Conservation (phyloP, 495 filamentous ascomycete genomes). For the Hypoxylon lenormandii region DNA sequence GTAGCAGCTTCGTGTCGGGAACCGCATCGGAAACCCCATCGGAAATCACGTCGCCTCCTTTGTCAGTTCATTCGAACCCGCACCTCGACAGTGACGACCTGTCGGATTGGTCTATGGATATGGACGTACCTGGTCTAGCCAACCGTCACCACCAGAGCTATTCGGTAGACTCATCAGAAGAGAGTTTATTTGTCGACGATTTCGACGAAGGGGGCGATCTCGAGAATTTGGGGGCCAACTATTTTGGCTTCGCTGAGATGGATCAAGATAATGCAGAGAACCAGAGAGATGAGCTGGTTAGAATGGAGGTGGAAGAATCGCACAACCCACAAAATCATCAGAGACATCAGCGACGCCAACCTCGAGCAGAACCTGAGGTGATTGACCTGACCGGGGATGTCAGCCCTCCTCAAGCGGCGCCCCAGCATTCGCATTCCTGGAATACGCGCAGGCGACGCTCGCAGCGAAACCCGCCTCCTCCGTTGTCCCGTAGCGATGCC, state of each 20-base stretch:
- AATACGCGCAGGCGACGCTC: slow-evolving; percentile 51
- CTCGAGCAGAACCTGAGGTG: slow-evolving; percentile 39
- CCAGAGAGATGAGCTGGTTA: slow-evolving; percentile 45
- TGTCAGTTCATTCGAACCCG: too few species aligned
- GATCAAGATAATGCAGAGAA: background rate
- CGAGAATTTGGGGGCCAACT: too few species aligned
- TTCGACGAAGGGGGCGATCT: slow-evolving; percentile 1
- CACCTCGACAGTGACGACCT: too few species aligned
- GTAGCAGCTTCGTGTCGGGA: background rate
- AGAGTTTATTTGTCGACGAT: slow-evolving; percentile 30
- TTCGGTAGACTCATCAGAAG: background rate
- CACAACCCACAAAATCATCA: slow-evolving; percentile 6
- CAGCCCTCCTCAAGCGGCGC: slow-evolving; percentile 10
- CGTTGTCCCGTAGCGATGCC: slow-evolving; percentile 57
- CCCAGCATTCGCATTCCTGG: slow-evolving; percentile 20
- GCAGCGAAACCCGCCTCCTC: slow-evolving; percentile 51
- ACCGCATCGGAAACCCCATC: background rate
- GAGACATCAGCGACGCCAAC: slow-evolving; percentile 18
- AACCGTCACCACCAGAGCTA: too few species aligned
- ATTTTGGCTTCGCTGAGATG: background rate
- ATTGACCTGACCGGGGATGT: slow-evolving; percentile 61
- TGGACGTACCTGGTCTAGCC: too few species aligned
- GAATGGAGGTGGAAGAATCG: slow-evolving; percentile 36
- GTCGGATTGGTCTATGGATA: too few species aligned
- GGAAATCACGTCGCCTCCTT: too few species aligned